Evolutionary conservation across 805 yeast genomes (phyloP), one percentile per base, ranked within the genome.

Genomic region (Wickerhamomyces strasburgensis): DNA sequence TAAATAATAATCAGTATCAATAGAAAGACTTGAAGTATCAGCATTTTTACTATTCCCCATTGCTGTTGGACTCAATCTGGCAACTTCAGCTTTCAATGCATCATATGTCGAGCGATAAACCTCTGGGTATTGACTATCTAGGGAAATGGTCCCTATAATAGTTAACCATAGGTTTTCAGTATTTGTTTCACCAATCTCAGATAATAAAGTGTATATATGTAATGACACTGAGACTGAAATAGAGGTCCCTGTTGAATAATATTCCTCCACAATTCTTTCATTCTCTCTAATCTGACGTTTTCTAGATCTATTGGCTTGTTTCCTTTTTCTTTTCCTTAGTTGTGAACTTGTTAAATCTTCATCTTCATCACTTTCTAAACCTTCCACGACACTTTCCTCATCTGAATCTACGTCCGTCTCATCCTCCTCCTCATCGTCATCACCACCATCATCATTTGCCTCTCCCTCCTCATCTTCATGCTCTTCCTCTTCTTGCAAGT

Each of bases 221-320:
- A 87, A 73, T 0, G 96, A 75, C 3, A 81, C 70, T 0, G 98
- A 84, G 3, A 86, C 76, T 8, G 78, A 67, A 3, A 85, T 64
- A 1, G 87, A 78, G 0, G 94, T 77, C 34, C 98, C 99, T 48
- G 80, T 86, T 33, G 76, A 70, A 55, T 93, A 90, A 60, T 93
- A 93, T 7, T 72, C 65, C 43, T 87, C 90, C 10, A 93, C 62
- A 1, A 65, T 56, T 25, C 67, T 70, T 46, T 83, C 85, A 44
- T 69, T 66, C 28, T 65, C 57, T 15, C 64, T 60, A 13, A 73
- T 61, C 40, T 66, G 63, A 34, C 57, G 69, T 57, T 60, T 68
- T 51, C 56, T 67, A 27, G 59, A 61, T 60, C 60, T 65, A 54
- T 49, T 47, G 43, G 64, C 51, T 29, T 49, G 54, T 42, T 54